phyloP scores from a whole-genome alignment of 1,284 basidiomycete species.

The Fomitopsis pinicola region DNA sequence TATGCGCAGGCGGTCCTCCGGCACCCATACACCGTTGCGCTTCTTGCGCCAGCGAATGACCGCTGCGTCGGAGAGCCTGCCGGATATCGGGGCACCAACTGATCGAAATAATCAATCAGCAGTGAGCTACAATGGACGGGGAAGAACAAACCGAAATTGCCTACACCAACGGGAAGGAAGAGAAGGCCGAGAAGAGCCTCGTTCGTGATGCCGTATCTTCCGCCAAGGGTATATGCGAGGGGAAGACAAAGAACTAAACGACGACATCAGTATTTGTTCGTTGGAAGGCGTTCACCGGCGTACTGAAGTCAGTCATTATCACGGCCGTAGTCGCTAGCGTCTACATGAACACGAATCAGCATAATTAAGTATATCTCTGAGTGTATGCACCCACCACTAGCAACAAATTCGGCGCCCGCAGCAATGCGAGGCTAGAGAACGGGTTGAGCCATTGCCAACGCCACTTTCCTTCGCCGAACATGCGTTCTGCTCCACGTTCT shows the following conservation, averaged over 20 bases:
- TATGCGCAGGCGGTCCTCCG: constrained; percentile 54
- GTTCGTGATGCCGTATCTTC: constrained; percentile 48
- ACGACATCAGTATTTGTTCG: background rate
- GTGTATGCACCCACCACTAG: constrained; percentile 37
- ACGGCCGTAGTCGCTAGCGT: constrained; percentile 35
- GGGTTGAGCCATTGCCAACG: constrained; percentile 54
- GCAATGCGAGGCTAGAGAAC: constrained; percentile 41
- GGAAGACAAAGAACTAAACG: constrained; percentile 34
- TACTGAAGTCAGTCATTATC: constrained; percentile 40
- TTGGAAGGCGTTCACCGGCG: constrained; percentile 7
- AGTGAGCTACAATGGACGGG: background rate
- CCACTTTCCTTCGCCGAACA: constrained; percentile 18
- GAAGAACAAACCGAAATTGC: constrained; percentile 45
- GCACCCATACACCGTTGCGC: constrained; percentile 42
- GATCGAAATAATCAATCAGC: background rate
- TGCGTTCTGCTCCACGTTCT: constrained; percentile 40
- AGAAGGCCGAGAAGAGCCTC: constrained; percentile 50
- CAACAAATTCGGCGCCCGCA: constrained; percentile 54
- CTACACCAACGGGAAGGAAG: constrained; percentile 52
- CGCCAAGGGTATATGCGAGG: constrained; percentile 36
- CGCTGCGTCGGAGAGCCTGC: constrained; percentile 43
- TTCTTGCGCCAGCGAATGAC: constrained; percentile 39
- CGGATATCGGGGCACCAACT: constrained; percentile 48
- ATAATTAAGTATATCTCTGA: background rate
- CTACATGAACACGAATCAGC: constrained; percentile 23